phyloP scores from a whole-genome alignment of 1,139 yeast genomes.

The Taiozyma sp. region DNA sequence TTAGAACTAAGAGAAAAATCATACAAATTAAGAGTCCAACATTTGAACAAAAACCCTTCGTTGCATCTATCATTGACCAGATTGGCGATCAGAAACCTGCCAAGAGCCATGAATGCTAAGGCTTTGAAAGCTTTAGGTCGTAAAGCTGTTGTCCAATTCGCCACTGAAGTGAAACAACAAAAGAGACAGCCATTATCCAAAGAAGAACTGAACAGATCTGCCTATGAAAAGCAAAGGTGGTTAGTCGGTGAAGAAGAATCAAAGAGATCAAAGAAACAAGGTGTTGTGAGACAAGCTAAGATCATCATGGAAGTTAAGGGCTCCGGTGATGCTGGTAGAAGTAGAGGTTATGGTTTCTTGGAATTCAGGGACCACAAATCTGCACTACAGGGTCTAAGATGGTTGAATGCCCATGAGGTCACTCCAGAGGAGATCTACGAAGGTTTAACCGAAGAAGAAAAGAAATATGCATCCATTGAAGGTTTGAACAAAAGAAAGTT shows the following conservation, averaged over 20 bases:
- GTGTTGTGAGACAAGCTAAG: conserved; percentile 92
- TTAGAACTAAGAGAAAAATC: conserved; percentile 88
- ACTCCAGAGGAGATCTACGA: conserved; percentile 62
- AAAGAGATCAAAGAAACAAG: conserved; percentile 70
- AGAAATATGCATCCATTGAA: conserved; percentile 47
- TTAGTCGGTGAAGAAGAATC: conserved; percentile 37
- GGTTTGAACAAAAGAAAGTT: conserved; percentile 64
- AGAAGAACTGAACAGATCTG: conserved; percentile 83
- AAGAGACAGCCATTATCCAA: conserved; percentile 81
- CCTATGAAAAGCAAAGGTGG: conserved; percentile 53
- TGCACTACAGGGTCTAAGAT: conserved; percentile 94
- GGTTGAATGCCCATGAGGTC: conserved; percentile 94
- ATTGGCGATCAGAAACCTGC: conserved; percentile 88
- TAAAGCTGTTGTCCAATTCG: conserved; percentile 92
- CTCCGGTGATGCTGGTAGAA: conserved; percentile 81
- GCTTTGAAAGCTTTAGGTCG: conserved; percentile 89
- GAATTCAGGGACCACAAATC: conserved; percentile 90
- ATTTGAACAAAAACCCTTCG: conserved; percentile 84
- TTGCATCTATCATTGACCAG: conserved; percentile 90
- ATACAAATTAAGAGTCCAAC: conserved; percentile 80
- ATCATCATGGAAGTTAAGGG: conserved; percentile 90
- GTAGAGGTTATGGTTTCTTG: conserved; percentile 95
- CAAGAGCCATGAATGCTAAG: conserved; percentile 86
- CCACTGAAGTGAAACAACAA: conserved; percentile 78
- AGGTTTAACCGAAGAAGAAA: conserved; percentile 71